A percentile compares a stretch with the other conserved stretches of the same genome.
Evolutionary conservation across 2,329 filamentous ascomycete species (phyloP).

Genomic region (Chrysosporium queenslandicum): DNA sequence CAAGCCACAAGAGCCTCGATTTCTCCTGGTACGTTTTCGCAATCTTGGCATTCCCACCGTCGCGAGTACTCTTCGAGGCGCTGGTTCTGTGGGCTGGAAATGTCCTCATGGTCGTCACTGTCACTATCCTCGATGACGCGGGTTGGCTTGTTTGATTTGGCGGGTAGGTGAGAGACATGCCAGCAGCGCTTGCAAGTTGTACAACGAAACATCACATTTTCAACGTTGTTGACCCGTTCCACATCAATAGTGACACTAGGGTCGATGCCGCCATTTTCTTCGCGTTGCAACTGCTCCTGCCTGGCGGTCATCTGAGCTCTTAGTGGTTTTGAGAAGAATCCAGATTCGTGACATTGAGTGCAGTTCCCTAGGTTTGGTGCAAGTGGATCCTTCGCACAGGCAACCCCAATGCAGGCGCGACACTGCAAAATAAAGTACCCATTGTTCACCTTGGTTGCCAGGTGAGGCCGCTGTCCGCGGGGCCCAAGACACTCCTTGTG

Average conservation of each 20-base stretch:
- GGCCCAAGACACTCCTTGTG: constrained; percentile 74
- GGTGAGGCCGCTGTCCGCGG: constrained; percentile 66
- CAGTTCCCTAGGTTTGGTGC: constrained; percentile 65
- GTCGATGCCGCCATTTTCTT: constrained; percentile 69
- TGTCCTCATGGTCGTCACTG: constrained; percentile 29
- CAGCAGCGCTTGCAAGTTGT: constrained; percentile 63
- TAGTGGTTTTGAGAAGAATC: constrained; percentile 64
- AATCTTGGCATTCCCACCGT: constrained; percentile 74
- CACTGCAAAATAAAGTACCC: constrained; percentile 82
- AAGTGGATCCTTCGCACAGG: constrained; percentile 56
- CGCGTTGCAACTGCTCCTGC: constrained; percentile 73
- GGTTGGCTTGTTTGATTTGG: constrained; percentile 23
- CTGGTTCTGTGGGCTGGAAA: constrained; percentile 21
- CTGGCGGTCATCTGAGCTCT: constrained; percentile 60
- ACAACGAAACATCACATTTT: constrained; percentile 77
- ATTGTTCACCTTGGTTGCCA: constrained; percentile 72
- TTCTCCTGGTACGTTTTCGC: constrained; percentile 53
- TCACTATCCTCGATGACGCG: constrained; percentile 21
- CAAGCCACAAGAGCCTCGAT: constrained; percentile 77
- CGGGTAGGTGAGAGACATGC: constrained; percentile 74
- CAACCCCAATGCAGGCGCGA: constrained; percentile 64
- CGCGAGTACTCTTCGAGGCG: constrained; percentile 62
- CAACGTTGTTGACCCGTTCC: constrained; percentile 60
- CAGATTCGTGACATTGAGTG: constrained; percentile 55
- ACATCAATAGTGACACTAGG: constrained; percentile 57